Base-by-base conservation (phyloP, 2,329 filamentous ascomycete species). In the Penicillium verrucosum region DNA sequence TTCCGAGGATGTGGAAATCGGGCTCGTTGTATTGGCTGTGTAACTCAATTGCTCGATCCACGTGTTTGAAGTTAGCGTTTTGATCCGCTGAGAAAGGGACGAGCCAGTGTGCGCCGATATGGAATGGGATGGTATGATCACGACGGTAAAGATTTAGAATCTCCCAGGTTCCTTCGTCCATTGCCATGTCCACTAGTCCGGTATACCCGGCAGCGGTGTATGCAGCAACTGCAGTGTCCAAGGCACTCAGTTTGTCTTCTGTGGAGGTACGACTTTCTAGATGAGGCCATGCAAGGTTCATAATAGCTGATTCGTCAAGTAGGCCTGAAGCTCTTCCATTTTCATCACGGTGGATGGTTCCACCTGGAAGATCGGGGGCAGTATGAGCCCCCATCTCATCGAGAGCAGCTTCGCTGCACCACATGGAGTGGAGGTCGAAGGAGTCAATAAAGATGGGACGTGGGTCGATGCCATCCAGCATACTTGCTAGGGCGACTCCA, bases 161-260 rank as follows among this genome's bases (percentile, higher is more conserved):
- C 42, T 75, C 75, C 79, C 79, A 82, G 1, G 72, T 71, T 23
- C 72, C 71, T 34, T 81, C 78, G 51, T 81, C 78, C 78, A 80
- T 81, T 21, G 78, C 80, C 80, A 81, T 81, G 45, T 81, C 80
- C 7, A 81, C 72, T 36, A 80, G 67, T 2, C 78, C 78, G 0
- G 80, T 81, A 53, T 78, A 79, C 0, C 80, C 80, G 0, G 74
- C 74, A 0, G 71, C 66, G 29, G 76, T 76, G 55, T 81, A 81
- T 10, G 74, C 71, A 0, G 64, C 59, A 44, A 79, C 71, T 0
- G 77, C 79, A 2, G 72, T 68, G 21, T 70, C 68, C 37, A 81
- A 60, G 0, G 77, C 74, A 6, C 60, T 61, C 42, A 75, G 61
- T 50, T 80, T 80, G 46, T 80, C 77, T 25, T 77, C 73, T 16